Conservation (phyloP, 768 basidiomycete genomes). For the Rhodotorula babjevae region DNA sequence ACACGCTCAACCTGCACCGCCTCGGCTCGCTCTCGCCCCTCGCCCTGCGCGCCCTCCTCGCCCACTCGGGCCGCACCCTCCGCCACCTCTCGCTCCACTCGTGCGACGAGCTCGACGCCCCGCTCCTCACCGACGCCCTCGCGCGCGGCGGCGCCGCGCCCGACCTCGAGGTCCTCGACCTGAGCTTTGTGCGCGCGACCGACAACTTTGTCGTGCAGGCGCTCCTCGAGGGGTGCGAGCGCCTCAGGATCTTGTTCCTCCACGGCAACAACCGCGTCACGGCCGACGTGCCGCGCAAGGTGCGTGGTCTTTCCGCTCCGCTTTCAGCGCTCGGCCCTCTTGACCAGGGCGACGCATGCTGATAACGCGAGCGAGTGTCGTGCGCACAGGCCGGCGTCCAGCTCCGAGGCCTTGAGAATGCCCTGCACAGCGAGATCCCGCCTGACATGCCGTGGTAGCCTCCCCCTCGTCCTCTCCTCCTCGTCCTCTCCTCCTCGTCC, state of each 20-base stretch:
- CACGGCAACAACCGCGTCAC: slow-evolving; percentile 58
- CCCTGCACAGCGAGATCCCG: slow-evolving; percentile 27
- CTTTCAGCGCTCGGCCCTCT: too few species aligned
- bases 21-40: slow-evolving; percentile 50
- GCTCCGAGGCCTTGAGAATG: slow-evolving; percentile 32
- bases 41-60: slow-evolving; percentile 62
- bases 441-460: slow-evolving; percentile 9
- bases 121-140: slow-evolving; percentile 47
- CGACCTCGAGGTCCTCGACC: slow-evolving; percentile 61
- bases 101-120: slow-evolving; percentile 60
- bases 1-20: slow-evolving; percentile 59
- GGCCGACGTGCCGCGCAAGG: slow-evolving; percentile 53
- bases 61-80: slow-evolving; percentile 62
- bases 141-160: slow-evolving; percentile 45
- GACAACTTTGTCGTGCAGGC: slow-evolving; percentile 77
- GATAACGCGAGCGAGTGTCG: not conserved
- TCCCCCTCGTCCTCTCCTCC: not conserved
- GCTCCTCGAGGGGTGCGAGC: slow-evolving; percentile 54
- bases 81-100: slow-evolving; percentile 68
- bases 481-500: not conserved
- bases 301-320: not conserved
- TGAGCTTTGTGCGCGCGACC: slow-evolving; percentile 77
- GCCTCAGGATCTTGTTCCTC: slow-evolving; percentile 53
- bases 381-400: slow-evolving; percentile 19
- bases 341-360: too few species aligned